These are phyloP conservation scores for Themeda triandra DNA, from an alignment of 176 grass and related monocot species.

Conservation along the genomic window DNA sequence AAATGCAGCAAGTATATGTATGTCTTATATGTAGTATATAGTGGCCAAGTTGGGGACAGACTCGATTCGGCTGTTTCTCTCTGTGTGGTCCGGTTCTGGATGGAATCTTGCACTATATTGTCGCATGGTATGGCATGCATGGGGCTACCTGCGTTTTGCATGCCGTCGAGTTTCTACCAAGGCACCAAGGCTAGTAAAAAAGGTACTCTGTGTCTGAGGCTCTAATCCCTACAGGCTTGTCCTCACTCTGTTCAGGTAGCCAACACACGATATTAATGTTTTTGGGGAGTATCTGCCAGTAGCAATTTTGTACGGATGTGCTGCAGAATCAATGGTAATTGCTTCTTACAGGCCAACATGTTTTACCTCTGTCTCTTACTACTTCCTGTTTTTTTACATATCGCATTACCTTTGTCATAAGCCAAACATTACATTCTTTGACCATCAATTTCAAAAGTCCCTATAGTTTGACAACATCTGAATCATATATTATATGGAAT, in stretches of 20 bases:
- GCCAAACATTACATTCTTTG: too few species aligned
- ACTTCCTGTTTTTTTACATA: too few species aligned
- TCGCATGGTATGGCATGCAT: not conserved
- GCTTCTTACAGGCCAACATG: not conserved
- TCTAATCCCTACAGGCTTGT: not conserved
- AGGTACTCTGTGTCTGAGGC: not conserved
- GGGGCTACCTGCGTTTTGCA: not conserved
- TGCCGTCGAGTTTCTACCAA: not conserved
- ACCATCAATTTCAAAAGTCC: too few species aligned
- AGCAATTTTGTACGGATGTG: not conserved
- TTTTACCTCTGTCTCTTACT: not conserved
- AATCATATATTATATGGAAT: too few species aligned
- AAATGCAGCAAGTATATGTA: too few species aligned
- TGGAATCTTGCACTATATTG: not conserved
- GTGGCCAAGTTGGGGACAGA: not conserved
- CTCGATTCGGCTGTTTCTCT: not conserved
- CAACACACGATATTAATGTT: not conserved
- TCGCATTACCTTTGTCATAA: too few species aligned
- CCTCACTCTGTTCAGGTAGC: not conserved
- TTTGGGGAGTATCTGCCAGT: slow-evolving; percentile 5
- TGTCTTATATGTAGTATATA: too few species aligned
- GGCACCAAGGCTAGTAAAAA: not conserved
- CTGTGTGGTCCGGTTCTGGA: not conserved
- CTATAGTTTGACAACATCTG: too few species aligned
- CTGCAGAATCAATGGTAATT: not conserved